Evolutionary conservation across 257 asterid genomes (phyloP).

Genomic region (Solanum boliviense): DNA sequence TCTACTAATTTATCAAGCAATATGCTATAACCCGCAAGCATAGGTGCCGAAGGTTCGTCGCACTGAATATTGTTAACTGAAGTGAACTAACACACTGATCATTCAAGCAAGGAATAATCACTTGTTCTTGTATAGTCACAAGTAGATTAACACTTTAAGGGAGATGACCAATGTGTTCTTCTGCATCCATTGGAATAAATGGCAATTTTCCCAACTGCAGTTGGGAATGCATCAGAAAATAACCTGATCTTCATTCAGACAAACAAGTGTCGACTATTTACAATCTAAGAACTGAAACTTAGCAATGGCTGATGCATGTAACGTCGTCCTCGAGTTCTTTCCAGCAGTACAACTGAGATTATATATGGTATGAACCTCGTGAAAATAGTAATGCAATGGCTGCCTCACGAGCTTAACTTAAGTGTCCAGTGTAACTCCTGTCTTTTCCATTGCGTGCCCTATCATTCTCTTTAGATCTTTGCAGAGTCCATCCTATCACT

Average conservation of each 20-base stretch:
- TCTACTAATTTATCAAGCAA: neutral
- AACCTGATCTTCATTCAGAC: neutral
- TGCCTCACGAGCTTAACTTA: neutral
- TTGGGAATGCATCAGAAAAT: neutral
- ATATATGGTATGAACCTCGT: neutral
- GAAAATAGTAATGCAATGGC: neutral
- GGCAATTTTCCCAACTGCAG: neutral
- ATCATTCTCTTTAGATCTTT: neutral
- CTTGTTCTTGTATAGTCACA: neutral
- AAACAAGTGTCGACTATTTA: neutral
- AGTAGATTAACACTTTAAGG: neutral
- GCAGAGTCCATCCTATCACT: slow-evolving; percentile 1
- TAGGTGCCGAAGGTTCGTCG: neutral
- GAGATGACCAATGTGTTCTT: neutral
- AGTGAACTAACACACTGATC: neutral
- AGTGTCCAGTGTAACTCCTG: neutral
- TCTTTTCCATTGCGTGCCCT: neutral
- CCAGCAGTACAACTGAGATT: neutral
- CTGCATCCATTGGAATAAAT: neutral
- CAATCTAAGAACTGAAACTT: neutral
- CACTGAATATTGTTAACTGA: neutral
- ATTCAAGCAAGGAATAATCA: neutral
- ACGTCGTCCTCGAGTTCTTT: neutral
- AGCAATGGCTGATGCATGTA: neutral
- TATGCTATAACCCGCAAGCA: neutral